A percentile compares a stretch with the other conserved stretches of the same genome.
Evolutionary conservation across 1,284 basidiomycete genomes (phyloP).

Genomic region (Ceratorhiza oryzae-sativae): DNA sequence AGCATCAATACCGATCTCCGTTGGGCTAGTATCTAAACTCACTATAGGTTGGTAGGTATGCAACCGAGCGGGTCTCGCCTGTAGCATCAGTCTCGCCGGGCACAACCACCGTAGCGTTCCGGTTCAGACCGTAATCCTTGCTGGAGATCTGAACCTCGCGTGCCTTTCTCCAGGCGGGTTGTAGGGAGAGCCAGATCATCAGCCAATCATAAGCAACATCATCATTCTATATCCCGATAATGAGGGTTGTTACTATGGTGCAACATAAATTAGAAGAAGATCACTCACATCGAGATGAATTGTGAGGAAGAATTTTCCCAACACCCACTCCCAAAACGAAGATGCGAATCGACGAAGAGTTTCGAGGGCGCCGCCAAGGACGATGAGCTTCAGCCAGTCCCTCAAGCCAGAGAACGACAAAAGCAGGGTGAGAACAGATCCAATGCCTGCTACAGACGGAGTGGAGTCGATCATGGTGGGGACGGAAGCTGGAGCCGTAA

Average conservation of each 20-base stretch:
- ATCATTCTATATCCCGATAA: slow-evolving; percentile 52
- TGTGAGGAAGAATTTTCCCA: slow-evolving; percentile 67
- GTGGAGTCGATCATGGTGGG: not conserved
- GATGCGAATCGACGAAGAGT: slow-evolving; percentile 58
- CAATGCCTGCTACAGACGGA: slow-evolving; percentile 14
- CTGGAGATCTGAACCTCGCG: slow-evolving; percentile 59
- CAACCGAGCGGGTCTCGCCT: slow-evolving; percentile 44
- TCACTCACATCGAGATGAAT: slow-evolving; percentile 59
- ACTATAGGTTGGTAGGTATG: slow-evolving; percentile 44
- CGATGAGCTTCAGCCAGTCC: slow-evolving; percentile 69
- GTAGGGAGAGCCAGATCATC: slow-evolving; percentile 66
- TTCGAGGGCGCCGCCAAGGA: slow-evolving; percentile 68
- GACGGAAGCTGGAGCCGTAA: not conserved
- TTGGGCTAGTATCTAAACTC: not conserved
- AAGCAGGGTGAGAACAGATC: slow-evolving; percentile 53
- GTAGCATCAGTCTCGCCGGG: slow-evolving; percentile 52
- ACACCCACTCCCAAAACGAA: slow-evolving; percentile 55
- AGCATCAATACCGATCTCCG: slow-evolving; percentile 1
- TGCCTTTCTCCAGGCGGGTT: slow-evolving; percentile 58
- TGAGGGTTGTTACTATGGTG: too few relatives aligned
- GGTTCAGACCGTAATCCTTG: slow-evolving; percentile 36
- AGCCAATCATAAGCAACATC: slow-evolving; percentile 66
- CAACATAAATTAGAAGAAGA: too few relatives aligned
- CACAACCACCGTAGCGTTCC: slow-evolving; percentile 42
- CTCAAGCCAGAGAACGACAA: slow-evolving; percentile 58